Evolutionary conservation across 805 yeast species (phyloP).

Genomic region (Tetrapisispora namnaoensis): DNA sequence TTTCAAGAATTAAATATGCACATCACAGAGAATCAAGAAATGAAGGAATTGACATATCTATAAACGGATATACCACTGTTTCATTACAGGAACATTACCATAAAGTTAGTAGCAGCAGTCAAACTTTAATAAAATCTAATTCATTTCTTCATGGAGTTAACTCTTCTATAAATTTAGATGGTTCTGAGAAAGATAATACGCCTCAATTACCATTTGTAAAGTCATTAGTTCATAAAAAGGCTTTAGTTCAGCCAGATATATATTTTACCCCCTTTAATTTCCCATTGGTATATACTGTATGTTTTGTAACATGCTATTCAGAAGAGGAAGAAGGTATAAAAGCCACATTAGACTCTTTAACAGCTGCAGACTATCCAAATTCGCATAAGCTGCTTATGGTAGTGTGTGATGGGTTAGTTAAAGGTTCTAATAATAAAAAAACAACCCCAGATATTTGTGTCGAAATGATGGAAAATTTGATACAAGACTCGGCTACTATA

Average conservation of each 20-base stretch:
- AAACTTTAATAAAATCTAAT: neutral
- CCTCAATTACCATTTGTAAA: neutral
- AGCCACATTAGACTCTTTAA: constrained; percentile 80
- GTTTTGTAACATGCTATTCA: constrained; percentile 86
- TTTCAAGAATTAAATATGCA: neutral
- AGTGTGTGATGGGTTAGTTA: constrained; percentile 88
- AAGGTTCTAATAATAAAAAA: constrained; percentile 84
- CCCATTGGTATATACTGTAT: constrained; percentile 66
- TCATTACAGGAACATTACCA: constrained; percentile 34
- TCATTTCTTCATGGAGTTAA: neutral
- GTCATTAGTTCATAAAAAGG: constrained; percentile 62
- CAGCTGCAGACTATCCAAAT: constrained; percentile 90
- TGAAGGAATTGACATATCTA: constrained; percentile 3
- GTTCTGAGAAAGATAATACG: neutral
- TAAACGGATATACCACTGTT: constrained; percentile 37
- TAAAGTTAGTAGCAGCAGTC: neutral
- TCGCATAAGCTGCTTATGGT: constrained; percentile 81
- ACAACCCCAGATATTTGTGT: constrained; percentile 87
- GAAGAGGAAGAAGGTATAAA: constrained; percentile 83
- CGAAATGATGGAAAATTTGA: constrained; percentile 76
- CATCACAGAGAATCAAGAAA: neutral
- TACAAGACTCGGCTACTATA: constrained; percentile 61
- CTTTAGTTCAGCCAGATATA: constrained; percentile 83
- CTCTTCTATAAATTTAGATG: neutral
- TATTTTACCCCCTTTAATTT: constrained; percentile 78